Evolutionary conservation across 225 moss, liverwort and hornwort species (phyloP), one percentile per base, ranked within the genome.

Genomic region (Rhytidiadelphus loreus): DNA sequence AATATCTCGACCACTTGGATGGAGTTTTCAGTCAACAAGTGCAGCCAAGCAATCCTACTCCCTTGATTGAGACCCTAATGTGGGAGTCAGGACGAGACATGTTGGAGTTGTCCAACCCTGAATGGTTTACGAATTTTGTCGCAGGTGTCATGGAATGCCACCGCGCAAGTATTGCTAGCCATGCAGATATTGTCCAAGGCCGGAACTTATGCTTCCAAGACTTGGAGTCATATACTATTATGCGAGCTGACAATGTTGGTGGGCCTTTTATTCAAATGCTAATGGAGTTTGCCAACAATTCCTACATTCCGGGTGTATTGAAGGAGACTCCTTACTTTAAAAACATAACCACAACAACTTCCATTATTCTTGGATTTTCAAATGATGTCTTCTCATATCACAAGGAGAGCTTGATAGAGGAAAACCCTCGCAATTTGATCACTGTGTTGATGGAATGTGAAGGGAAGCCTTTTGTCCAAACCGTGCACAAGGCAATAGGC

Each of bases 191-290:
- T 37, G 2, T n/a, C 7, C n/a, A 66, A 11, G 37, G 66, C 11
- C 21, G n/a, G 11, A 37, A 11, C 37, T 21, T 21, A 11, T 6
- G 21, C 6, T 10, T 37, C n/a, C 3, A n/a, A 1, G 37, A 66
- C 9, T n/a, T 66, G n/a, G 21, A 66, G 6, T 37, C 66, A 3
- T 66, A 66, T 12, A 11, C 12, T 21, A 2, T 3, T 5, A 3
- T 66, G 21, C 21, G n/a, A 5, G 35, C 6, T 35, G 1, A 1
- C 3, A 21, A 6, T 32, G 2, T 0, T 6, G 37, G 11, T 66
- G 66, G 1, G 3, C 0, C 3, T 20, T 3, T 19, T 17, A 1
- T 11, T 37, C n/a, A 37, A 0, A 0, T 22, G 12, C 1, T 5
- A 0, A 11, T 21, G 4, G 66, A 66, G 2, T 66, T 66, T 21